phyloP scores from a whole-genome alignment of 805 yeast genomes.

The Wickerhamiella qilinensis region DNA sequence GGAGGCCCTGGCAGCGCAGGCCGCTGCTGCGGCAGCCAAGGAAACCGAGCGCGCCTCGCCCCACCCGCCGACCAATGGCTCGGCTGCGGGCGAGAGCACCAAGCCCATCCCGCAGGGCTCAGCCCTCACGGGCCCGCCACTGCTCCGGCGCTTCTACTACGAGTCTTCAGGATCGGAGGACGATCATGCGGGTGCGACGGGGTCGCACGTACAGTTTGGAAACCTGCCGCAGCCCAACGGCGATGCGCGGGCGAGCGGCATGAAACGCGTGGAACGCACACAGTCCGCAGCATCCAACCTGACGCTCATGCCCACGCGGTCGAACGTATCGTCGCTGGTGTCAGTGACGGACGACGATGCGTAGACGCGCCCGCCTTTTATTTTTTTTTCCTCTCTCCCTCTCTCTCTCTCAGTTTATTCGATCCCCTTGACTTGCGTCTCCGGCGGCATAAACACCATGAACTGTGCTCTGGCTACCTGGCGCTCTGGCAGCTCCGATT shows the following conservation, averaged over 20 bases:
- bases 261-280: slow-evolving; percentile 12
- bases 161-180: no score
- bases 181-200: not conserved
- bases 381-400: no score
- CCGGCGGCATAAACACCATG: no score
- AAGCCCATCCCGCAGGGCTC: not conserved
- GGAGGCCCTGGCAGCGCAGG: no score
- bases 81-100: not conserved
- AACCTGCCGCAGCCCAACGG: slow-evolving; percentile 1
- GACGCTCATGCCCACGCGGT: slow-evolving; percentile 12
- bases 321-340: slow-evolving; percentile 13
- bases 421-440: no score
- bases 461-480: no score
- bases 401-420: no score
- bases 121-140: no score
- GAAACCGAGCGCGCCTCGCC: no score
- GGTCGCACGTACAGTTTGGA: slow-evolving; percentile 1
- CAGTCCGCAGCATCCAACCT: slow-evolving; percentile 8
- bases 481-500: no score
- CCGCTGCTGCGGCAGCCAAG: no score
- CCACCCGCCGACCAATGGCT: not conserved
- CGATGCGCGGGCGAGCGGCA: slow-evolving; percentile 1
- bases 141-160: no score
- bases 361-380: not conserved
- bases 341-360: slow-evolving; percentile 16